phyloP scores from a whole-genome alignment of 1,284 basidiomycete genomes.

The Tilletiopsis washingtonensis region DNA sequence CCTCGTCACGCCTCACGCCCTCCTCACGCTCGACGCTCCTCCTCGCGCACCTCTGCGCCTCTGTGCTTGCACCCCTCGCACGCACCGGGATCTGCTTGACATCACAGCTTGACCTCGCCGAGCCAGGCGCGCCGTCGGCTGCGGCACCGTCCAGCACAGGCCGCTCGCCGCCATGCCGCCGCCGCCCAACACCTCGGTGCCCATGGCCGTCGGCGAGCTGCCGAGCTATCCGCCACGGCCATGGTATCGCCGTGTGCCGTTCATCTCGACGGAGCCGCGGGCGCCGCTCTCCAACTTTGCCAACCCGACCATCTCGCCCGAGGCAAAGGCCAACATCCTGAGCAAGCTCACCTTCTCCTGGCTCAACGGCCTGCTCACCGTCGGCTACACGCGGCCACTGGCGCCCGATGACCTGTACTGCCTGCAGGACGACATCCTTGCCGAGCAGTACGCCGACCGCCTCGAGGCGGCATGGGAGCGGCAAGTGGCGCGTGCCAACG shows the following conservation, averaged over 20 bases:
- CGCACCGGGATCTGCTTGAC: too few relatives aligned
- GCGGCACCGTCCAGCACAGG: too few relatives aligned
- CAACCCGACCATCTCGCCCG: slow-evolving; percentile 4
- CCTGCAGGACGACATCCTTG: neutral
- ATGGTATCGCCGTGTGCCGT: neutral
- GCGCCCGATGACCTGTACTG: slow-evolving; percentile 13
- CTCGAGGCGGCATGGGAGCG: slow-evolving; percentile 1
- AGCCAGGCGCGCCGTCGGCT: too few relatives aligned
- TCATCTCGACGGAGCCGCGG: neutral
- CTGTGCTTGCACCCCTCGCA: too few relatives aligned
- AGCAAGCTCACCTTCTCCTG: slow-evolving; percentile 13
- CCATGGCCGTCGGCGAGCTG: neutral
- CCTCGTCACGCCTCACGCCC: too few relatives aligned
- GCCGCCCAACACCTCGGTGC: neutral
- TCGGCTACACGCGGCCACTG: slow-evolving; percentile 15
- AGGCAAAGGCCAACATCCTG: slow-evolving; percentile 5
- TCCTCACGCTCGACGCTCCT: too few relatives aligned
- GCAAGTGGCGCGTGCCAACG: neutral
- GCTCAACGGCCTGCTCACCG: slow-evolving; percentile 13
- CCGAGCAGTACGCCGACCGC: slow-evolving; percentile 1
- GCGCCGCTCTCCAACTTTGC: neutral
- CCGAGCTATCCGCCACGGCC: neutral
- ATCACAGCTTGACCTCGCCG: too few relatives aligned
- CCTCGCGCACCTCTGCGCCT: too few relatives aligned
- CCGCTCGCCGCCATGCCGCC: too few relatives aligned